A percentile compares a stretch with the other conserved stretches of the same genome.
Conservation (phyloP, 139 green algal genomes). For the Chlamydomonas schloesseri region DNA sequence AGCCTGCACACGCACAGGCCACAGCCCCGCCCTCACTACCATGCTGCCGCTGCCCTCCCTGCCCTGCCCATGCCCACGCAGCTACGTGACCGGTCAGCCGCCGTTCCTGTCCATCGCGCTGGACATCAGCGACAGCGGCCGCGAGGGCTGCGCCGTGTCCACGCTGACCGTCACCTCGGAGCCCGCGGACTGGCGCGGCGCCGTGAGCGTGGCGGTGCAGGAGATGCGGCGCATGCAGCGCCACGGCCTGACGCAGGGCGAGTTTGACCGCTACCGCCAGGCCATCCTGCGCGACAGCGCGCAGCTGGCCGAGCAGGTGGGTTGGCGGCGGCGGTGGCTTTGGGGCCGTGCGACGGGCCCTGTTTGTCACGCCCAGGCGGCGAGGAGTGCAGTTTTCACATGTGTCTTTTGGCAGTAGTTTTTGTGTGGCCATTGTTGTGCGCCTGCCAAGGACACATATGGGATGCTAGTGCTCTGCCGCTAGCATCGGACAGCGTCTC, state of each 20-base stretch:
- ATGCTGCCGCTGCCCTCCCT: no score
- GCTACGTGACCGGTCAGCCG: conserved; percentile 66
- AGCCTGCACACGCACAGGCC: no score
- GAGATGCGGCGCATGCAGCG: conserved; percentile 91
- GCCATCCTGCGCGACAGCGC: conserved; percentile 92
- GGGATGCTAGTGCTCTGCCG: background rate
- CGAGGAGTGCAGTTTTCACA: no score
- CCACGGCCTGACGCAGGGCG: conserved; percentile 88
- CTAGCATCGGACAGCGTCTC: no score
- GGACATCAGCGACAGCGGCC: conserved; percentile 89
- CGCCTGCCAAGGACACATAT: no score
- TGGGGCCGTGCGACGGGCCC: no score
- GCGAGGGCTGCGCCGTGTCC: conserved; percentile 95
- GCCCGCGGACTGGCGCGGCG: conserved; percentile 88
- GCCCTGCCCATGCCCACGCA: conserved; percentile 1
- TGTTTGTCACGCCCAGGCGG: no score
- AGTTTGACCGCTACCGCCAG: conserved; percentile 91
- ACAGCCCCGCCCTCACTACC: no score
- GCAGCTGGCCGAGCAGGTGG: conserved; percentile 84
- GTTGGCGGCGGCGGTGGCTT: no score
- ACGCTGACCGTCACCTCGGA: conserved; percentile 95
- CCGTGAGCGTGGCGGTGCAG: conserved; percentile 75
- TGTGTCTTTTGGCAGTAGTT: no score
- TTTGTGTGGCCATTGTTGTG: no score
- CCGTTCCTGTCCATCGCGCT: conserved; percentile 93